Percentiles rank a stretch among this genome's conserved stretches.
Evolutionary conservation across 2,329 filamentous ascomycete species (phyloP).

Genomic region (Atkinsonella texensis): DNA sequence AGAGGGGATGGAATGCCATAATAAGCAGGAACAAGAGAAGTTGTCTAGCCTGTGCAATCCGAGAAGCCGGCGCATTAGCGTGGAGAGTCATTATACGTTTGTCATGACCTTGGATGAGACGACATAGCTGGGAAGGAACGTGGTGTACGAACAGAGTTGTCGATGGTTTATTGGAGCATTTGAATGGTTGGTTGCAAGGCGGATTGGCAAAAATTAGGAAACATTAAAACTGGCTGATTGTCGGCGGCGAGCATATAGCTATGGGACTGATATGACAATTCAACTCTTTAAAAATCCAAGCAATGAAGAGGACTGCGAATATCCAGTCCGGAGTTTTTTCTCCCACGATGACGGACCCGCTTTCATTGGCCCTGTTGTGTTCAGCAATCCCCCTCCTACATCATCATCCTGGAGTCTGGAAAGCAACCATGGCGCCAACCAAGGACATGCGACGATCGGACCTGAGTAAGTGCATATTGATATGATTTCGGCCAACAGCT

Average conservation of each 20-base stretch:
- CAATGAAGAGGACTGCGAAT: no score
- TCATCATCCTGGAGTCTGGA: slow-evolving; percentile 1
- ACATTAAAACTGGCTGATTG: not conserved
- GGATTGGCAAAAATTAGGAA: not conserved
- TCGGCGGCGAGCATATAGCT: not conserved
- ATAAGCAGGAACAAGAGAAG: slow-evolving; percentile 55
- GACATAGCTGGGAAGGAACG: not conserved
- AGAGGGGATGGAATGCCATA: slow-evolving; percentile 62
- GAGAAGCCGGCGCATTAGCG: slow-evolving; percentile 60
- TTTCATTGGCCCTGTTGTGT: not conserved
- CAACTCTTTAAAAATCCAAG: no score
- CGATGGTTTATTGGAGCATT: not conserved
- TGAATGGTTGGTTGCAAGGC: not conserved
- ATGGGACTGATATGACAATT: not conserved
- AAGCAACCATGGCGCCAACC: slow-evolving; percentile 25
- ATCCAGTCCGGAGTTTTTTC: no score
- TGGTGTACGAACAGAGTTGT: not conserved
- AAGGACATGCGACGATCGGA: slow-evolving; percentile 34
- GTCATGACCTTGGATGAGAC: slow-evolving; percentile 22
- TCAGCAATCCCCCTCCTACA: not conserved
- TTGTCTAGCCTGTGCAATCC: slow-evolving; percentile 61
- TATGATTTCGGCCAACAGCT: not conserved
- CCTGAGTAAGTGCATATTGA: slow-evolving; percentile 24
- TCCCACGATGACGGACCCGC: slow-evolving; percentile 1
- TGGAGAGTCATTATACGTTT: slow-evolving; percentile 56